Evolutionary conservation across 345 rosid genomes (phyloP).

Genomic region (Pistacia atlantica): DNA sequence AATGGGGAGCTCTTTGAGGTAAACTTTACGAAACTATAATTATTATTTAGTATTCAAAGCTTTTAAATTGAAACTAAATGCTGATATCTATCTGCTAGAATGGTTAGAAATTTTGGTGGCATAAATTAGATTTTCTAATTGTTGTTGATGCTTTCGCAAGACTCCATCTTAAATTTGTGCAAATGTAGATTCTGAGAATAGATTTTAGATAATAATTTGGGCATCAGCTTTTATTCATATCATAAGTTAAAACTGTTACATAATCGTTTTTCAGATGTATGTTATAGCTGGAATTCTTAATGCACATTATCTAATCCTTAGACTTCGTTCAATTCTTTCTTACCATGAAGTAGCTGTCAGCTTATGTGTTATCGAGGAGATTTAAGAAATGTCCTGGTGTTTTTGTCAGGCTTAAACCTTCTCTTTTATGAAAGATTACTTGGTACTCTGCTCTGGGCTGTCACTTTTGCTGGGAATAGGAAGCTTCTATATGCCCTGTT

Average conservation of each 20-base stretch:
- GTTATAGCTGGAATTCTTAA: background rate
- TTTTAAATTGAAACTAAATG: background rate
- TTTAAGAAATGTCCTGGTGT: too few relatives aligned
- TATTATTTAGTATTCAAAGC: background rate
- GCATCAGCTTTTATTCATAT: too few relatives aligned
- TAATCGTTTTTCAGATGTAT: too few relatives aligned
- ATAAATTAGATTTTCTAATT: background rate
- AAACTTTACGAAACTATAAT: background rate
- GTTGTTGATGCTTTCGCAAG: background rate
- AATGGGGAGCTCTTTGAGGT: conserved; percentile 22
- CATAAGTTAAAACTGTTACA: too few relatives aligned
- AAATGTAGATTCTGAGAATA: background rate
- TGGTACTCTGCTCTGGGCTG: background rate
- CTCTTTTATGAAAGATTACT: background rate
- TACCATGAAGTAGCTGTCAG: too few relatives aligned
- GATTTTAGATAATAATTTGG: background rate
- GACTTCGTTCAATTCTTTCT: too few relatives aligned
- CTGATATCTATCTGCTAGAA: background rate
- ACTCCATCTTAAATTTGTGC: background rate
- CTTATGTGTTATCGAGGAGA: too few relatives aligned
- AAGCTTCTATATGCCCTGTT: background rate
- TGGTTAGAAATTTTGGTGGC: background rate
- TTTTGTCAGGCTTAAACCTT: background rate
- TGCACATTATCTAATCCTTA: background rate
- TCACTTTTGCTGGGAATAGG: background rate